Percentiles rank a stretch among this genome's conserved stretches.
phyloP scores from a whole-genome alignment of 768 basidiomycete species.

The Kwoniella sp. region DNA sequence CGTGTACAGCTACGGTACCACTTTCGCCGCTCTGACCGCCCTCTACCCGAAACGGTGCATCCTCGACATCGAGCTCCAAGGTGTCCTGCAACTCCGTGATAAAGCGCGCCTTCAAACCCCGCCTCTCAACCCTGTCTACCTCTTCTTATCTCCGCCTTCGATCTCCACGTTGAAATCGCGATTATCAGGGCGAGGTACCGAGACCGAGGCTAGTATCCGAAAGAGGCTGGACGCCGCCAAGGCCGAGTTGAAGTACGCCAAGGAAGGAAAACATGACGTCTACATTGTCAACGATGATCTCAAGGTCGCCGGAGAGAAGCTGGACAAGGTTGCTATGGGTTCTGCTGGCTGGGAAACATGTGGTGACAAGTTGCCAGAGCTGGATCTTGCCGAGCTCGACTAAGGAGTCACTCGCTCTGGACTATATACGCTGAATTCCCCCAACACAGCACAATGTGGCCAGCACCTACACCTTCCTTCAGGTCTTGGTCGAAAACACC shows the following conservation, averaged over 20 bases:
- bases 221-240: slow-evolving; percentile 77
- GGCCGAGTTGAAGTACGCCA: slow-evolving; percentile 81
- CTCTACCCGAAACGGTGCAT: slow-evolving; percentile 82
- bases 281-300: slow-evolving; percentile 90
- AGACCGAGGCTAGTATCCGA: slow-evolving; percentile 70
- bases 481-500: too few species aligned
- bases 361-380: slow-evolving; percentile 68
- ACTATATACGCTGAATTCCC: too few species aligned
- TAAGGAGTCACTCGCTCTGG: slow-evolving; percentile 7
- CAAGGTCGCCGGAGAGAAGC: slow-evolving; percentile 75
- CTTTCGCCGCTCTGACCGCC: slow-evolving; percentile 70
- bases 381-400: slow-evolving; percentile 48
- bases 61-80: slow-evolving; percentile 96
- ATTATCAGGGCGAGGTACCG: slow-evolving; percentile 79
- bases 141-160: slow-evolving; percentile 89
- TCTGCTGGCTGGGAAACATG: slow-evolving; percentile 65
- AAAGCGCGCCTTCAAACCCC: slow-evolving; percentile 60
- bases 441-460: too few species aligned
- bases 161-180: slow-evolving; percentile 70
- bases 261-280: slow-evolving; percentile 73
- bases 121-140: slow-evolving; percentile 76
- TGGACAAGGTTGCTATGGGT: slow-evolving; percentile 78
- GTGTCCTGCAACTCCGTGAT: slow-evolving; percentile 83
- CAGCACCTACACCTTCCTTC: too few species aligned
- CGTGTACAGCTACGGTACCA: slow-evolving; percentile 82